These are phyloP conservation scores for Penicillium canescens DNA, from an alignment of 495 filamentous ascomycete species.

Conservation along the genomic window DNA sequence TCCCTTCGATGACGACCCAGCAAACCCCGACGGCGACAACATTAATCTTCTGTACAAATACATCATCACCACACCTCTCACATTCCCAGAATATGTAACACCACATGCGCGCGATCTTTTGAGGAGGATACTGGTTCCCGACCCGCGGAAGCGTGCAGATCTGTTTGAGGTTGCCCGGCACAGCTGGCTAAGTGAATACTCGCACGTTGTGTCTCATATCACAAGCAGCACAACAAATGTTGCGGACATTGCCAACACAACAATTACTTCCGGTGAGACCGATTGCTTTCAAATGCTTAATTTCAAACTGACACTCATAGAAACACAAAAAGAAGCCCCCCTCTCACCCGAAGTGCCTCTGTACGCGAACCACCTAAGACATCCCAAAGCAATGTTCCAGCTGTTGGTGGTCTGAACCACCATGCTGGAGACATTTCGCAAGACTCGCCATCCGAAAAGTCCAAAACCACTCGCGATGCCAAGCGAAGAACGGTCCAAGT, in stretches of 20 bases:
- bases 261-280: slow-evolving; percentile 63
- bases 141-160: slow-evolving; percentile 91
- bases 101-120: slow-evolving; percentile 94
- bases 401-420: slow-evolving; percentile 67
- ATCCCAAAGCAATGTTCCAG: slow-evolving; percentile 52
- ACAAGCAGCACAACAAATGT: slow-evolving; percentile 91
- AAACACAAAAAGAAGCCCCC: slow-evolving; percentile 57
- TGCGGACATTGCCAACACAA: slow-evolving; percentile 80
- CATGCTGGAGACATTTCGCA: slow-evolving; percentile 78
- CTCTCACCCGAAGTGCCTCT: slow-evolving; percentile 80
- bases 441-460: slow-evolving; percentile 60
- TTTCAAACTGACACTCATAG: slow-evolving; percentile 14
- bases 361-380: slow-evolving; percentile 85
- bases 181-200: slow-evolving; percentile 97
- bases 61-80: slow-evolving; percentile 95
- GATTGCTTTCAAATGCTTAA: background rate
- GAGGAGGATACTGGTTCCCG: slow-evolving; percentile 91
- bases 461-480: slow-evolving; percentile 70
- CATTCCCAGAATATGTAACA: slow-evolving; percentile 98
- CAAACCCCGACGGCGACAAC: slow-evolving; percentile 98
- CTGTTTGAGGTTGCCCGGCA: slow-evolving; percentile 97
- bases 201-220: slow-evolving; percentile 92
- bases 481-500: slow-evolving; percentile 96
- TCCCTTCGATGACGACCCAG: slow-evolving; percentile 98
- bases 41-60: slow-evolving; percentile 99